phyloP scores from a whole-genome alignment of 768 basidiomycete species.

The Obba rivulosa region DNA sequence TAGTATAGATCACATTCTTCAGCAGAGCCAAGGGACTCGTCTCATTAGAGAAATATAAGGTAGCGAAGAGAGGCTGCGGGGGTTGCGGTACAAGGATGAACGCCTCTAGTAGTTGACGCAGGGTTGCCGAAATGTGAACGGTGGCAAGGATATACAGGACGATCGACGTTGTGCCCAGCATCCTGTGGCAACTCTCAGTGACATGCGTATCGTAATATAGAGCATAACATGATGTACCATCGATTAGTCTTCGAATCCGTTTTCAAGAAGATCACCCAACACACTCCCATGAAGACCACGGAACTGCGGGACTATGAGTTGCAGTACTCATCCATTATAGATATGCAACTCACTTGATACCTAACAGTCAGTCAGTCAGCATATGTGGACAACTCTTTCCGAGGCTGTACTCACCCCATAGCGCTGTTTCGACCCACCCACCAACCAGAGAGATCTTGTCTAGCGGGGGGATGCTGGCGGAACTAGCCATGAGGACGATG shows the following conservation, averaged over 20 bases:
- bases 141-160: background rate
- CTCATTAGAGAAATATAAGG: background rate
- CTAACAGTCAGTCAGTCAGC: background rate
- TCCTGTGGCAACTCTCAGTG: background rate
- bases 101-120: constrained; percentile 1
- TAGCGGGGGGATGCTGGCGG: no score
- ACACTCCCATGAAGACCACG: background rate
- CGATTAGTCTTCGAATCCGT: no score
- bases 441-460: background rate
- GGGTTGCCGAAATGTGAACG: background rate
- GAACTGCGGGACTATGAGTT: background rate
- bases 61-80: background rate
- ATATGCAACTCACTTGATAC: background rate
- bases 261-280: background rate
- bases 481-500: no score
- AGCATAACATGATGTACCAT: no score
- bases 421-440: background rate
- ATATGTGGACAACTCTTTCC: background rate
- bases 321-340: no score
- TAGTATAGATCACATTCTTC: background rate
- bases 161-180: background rate
- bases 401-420: background rate
- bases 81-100: background rate
- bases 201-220: background rate
- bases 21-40: background rate